Percentiles rank a stretch among this genome's conserved stretches.
Evolutionary conservation across 805 yeast genomes (phyloP).

Genomic region (Sugiyamaella floridensis): DNA sequence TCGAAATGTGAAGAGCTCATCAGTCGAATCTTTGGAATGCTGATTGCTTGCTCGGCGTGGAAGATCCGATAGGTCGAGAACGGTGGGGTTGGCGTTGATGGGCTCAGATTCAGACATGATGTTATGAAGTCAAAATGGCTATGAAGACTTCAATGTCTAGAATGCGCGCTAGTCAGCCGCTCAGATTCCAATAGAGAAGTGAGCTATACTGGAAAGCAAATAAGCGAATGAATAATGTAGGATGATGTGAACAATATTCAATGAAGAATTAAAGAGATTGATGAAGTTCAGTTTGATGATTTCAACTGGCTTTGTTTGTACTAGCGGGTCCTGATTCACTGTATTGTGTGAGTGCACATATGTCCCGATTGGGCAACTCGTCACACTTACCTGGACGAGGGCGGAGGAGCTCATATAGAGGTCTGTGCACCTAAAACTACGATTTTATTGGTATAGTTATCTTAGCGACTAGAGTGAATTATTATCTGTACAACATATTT

Average conservation of each 20-base stretch:
- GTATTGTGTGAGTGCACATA: too few species aligned
- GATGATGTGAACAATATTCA: too few species aligned
- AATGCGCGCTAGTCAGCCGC: background rate
- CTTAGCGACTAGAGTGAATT: too few species aligned
- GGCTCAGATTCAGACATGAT: conserved; percentile 72
- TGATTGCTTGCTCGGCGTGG: conserved; percentile 46
- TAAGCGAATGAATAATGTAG: background rate
- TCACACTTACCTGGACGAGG: too few species aligned
- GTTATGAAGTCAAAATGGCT: conserved; percentile 8
- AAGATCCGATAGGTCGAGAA: conserved; percentile 64
- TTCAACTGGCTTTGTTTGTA: background rate
- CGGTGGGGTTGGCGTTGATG: conserved; percentile 86
- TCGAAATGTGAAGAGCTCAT: conserved; percentile 9
- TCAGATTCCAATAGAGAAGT: background rate
- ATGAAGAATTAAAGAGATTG: background rate
- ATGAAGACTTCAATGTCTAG: background rate
- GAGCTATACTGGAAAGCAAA: too few species aligned
- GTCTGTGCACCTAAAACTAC: too few species aligned
- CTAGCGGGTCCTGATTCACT: background rate
- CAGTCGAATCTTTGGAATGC: conserved; percentile 3
- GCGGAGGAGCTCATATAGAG: too few species aligned
- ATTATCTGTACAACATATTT: too few species aligned
- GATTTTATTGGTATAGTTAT: too few species aligned
- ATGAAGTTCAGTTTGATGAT: background rate
- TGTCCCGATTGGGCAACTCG: too few species aligned